A percentile compares a stretch with the other conserved stretches of the same genome.
Evolutionary conservation across 148 eudicot genomes (phyloP).

Genomic region (Fallopia convolvulus): DNA sequence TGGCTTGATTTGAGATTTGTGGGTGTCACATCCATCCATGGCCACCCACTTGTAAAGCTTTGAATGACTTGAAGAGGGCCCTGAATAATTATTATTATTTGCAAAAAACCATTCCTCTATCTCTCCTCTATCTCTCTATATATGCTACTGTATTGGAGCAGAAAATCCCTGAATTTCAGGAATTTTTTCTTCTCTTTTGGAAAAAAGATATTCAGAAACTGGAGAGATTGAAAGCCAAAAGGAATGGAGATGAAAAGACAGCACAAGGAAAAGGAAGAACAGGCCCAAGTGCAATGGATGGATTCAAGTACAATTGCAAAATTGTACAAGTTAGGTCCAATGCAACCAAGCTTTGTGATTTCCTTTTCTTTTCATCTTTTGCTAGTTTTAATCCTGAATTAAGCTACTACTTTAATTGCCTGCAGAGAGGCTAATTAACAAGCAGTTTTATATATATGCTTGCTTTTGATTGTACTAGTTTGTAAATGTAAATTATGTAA

Average conservation of each 20-base stretch:
- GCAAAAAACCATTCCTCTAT: background rate
- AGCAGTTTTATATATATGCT: background rate
- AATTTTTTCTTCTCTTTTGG: background rate
- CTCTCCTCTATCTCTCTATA: background rate
- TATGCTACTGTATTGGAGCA: background rate
- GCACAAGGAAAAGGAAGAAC: slow-evolving; percentile 6
- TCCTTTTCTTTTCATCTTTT: background rate
- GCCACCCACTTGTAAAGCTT: background rate
- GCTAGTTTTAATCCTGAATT: background rate
- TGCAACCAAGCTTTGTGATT: background rate
- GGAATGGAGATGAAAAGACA: background rate
- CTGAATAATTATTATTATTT: background rate
- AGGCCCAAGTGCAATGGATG: background rate
- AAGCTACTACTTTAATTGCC: background rate
- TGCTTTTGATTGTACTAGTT: background rate
- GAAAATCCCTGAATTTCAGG: slow-evolving; percentile 5
- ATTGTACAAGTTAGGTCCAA: slow-evolving; percentile 3
- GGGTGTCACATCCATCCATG: slow-evolving; percentile 31
- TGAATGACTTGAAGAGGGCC: background rate
- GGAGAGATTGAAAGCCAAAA: background rate
- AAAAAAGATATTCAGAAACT: background rate
- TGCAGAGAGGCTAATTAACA: background rate
- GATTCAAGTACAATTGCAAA: background rate
- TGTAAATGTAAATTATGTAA: background rate
- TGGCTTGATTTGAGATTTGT: slow-evolving; percentile 49